Percentiles rank a stretch among this genome's conserved stretches.
phyloP scores from a whole-genome alignment of 129 eudicot species.

The Lonicera japonica region DNA sequence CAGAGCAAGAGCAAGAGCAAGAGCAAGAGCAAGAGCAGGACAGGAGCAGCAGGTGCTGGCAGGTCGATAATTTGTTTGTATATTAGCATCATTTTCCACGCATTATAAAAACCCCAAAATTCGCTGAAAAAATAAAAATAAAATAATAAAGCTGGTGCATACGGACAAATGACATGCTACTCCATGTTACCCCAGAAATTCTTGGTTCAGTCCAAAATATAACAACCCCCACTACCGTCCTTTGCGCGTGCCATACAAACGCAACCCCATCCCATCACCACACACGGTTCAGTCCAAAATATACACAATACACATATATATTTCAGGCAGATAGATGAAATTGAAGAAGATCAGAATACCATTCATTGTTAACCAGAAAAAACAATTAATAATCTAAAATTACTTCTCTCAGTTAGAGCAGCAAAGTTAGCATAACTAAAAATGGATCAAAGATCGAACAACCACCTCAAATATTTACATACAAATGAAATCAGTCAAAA shows the following conservation, averaged over 20 bases:
- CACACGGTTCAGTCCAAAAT: not conserved
- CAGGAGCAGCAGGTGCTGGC: slow-evolving; percentile 1
- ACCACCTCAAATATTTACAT: slow-evolving; percentile 17
- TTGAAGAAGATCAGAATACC: not conserved
- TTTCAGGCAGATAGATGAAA: not conserved
- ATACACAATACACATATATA: not conserved
- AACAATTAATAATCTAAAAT: too few species aligned
- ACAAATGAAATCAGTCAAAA: not conserved
- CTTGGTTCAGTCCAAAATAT: not conserved
- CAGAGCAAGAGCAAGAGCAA: too few species aligned
- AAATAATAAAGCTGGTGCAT: too few species aligned
- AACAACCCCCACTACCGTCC: not conserved
- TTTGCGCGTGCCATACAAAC: not conserved
- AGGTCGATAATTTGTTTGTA: not conserved
- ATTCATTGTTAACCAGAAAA: not conserved
- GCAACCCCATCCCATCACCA: not conserved
- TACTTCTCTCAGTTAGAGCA: not conserved
- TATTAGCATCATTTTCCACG: slow-evolving; percentile 14
- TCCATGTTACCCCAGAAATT: not conserved
- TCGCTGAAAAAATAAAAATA: too few species aligned
- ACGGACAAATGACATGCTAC: not conserved
- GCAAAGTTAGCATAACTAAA: slow-evolving; percentile 15
- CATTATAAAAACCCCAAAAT: not conserved
- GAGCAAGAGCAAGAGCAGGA: too few species aligned
- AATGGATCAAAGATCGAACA: not conserved